Conservation (phyloP, 805 yeast genomes). For the Saccharomycopsis vini region DNA sequence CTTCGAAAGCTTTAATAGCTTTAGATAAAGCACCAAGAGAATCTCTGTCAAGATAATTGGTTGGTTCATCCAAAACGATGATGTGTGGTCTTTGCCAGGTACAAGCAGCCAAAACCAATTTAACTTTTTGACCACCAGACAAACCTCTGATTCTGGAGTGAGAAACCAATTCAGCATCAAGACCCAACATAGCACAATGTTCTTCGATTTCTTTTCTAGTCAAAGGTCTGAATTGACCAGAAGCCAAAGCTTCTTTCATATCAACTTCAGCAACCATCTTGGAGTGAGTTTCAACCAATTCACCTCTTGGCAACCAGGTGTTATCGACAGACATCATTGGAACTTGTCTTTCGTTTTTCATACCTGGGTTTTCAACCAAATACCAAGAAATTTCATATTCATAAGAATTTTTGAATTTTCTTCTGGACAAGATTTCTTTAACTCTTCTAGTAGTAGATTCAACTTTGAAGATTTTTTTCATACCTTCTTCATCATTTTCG, state of each 20-base stretch:
- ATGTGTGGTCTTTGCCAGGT: slow-evolving; percentile 99
- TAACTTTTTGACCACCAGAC: slow-evolving; percentile 99
- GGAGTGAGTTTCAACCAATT: slow-evolving; percentile 91
- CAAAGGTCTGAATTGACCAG: slow-evolving; percentile 99
- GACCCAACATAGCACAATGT: slow-evolving; percentile 97
- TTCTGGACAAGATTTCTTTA: slow-evolving; percentile 86
- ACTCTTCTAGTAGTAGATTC: slow-evolving; percentile 99
- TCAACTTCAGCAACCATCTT: slow-evolving; percentile 99
- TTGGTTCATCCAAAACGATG: slow-evolving; percentile 99
- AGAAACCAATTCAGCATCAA: slow-evolving; percentile 97
- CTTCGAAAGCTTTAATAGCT: slow-evolving; percentile 97
- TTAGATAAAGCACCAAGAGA: slow-evolving; percentile 98
- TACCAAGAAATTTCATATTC: slow-evolving; percentile 98
- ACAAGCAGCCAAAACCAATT: slow-evolving; percentile 99
- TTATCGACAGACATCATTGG: slow-evolving; percentile 99
- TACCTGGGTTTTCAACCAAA: slow-evolving; percentile 97
- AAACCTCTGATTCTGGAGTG: slow-evolving; percentile 99
- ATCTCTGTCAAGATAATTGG: slow-evolving; percentile 98
- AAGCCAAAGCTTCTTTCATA: slow-evolving; percentile 99
- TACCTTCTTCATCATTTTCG: slow-evolving; percentile 93
- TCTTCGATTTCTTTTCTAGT: slow-evolving; percentile 99
- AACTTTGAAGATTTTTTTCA: slow-evolving; percentile 99
- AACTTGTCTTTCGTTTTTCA: slow-evolving; percentile 99
- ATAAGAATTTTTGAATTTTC: slow-evolving; percentile 99
- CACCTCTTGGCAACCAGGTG: slow-evolving; percentile 99